Percentiles rank a stretch among this genome's conserved stretches.
Conservation (phyloP, 306 rosid species). For the Canavalia gladiata region DNA sequence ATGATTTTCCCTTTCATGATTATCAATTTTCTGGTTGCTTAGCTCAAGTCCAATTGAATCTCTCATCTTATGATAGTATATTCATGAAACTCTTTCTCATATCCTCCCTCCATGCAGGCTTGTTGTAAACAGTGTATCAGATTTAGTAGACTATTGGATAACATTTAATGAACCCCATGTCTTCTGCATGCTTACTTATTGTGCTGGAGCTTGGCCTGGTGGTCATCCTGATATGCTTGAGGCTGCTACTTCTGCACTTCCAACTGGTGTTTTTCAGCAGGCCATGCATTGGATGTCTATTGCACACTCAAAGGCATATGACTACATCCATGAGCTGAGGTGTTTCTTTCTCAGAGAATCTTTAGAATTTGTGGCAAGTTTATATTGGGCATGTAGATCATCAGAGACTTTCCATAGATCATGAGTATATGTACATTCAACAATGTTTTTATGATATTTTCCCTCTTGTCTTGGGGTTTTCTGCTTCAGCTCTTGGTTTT, state of each 20-base stretch:
- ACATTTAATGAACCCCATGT: conserved; percentile 97
- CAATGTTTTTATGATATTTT: conserved; percentile 21
- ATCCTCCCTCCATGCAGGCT: conserved; percentile 69
- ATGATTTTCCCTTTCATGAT: background rate
- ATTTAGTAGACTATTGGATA: conserved; percentile 89
- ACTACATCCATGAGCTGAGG: conserved; percentile 82
- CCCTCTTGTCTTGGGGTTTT: conserved; percentile 30
- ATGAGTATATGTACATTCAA: conserved; percentile 21
- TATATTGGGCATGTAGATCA: conserved; percentile 11
- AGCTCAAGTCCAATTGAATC: conserved; percentile 4
- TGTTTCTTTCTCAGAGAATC: conserved; percentile 51
- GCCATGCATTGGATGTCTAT: conserved; percentile 97
- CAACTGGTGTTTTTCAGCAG: conserved; percentile 91
- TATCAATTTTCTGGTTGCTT: conserved; percentile 7
- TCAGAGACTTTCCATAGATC: background rate
- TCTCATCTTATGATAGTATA: conserved; percentile 14
- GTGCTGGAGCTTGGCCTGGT: conserved; percentile 98
- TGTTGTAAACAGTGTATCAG: conserved; percentile 78
- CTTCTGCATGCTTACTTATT: conserved; percentile 87
- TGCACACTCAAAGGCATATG: conserved; percentile 95
- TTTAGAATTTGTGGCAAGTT: conserved; percentile 45
- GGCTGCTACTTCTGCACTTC: conserved; percentile 89
- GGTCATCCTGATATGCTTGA: conserved; percentile 99
- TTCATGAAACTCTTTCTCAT: conserved; percentile 1
- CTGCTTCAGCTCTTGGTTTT: background rate